Conservation (phyloP, 2,329 filamentous ascomycete genomes). For the Colletotrichum tabaci region DNA sequence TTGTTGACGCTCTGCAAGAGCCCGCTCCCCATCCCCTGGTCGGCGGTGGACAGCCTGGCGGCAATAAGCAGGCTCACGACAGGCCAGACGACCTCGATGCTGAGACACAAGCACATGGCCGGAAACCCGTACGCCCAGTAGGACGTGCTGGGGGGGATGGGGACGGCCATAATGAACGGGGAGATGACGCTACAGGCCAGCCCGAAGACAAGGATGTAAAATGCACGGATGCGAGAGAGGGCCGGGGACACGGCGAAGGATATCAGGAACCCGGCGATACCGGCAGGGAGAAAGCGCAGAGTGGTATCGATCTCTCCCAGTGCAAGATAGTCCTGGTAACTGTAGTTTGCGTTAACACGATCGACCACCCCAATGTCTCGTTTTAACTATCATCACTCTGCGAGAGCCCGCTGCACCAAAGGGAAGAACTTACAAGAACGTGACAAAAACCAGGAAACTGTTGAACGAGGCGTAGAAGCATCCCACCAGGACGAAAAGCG, state of each 20-base stretch:
- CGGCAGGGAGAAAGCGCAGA: not conserved
- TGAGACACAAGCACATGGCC: not conserved
- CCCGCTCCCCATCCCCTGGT: not conserved
- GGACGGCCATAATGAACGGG: not conserved
- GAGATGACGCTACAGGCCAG: not conserved
- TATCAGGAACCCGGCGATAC: not conserved
- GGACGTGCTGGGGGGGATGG: not conserved
- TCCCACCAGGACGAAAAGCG: not conserved
- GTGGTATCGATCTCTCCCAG: not conserved
- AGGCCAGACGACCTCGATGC: not conserved
- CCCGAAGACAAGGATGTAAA: not conserved
- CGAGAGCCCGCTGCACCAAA: not conserved
- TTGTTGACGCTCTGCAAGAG: not conserved
- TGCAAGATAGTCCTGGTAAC: not conserved
- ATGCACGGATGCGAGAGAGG: not conserved
- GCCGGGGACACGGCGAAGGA: not conserved
- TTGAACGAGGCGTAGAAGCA: not conserved
- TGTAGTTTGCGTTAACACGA: not conserved
- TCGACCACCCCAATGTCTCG: not conserved
- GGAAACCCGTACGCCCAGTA: not conserved
- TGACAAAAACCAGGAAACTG: not conserved
- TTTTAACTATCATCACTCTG: not conserved
- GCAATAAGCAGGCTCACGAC: not conserved
- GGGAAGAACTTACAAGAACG: not conserved
- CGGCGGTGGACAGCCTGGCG: not conserved